Base-by-base conservation (phyloP, 2,329 filamentous ascomycete species). In the Exophiala alcalophila region DNA sequence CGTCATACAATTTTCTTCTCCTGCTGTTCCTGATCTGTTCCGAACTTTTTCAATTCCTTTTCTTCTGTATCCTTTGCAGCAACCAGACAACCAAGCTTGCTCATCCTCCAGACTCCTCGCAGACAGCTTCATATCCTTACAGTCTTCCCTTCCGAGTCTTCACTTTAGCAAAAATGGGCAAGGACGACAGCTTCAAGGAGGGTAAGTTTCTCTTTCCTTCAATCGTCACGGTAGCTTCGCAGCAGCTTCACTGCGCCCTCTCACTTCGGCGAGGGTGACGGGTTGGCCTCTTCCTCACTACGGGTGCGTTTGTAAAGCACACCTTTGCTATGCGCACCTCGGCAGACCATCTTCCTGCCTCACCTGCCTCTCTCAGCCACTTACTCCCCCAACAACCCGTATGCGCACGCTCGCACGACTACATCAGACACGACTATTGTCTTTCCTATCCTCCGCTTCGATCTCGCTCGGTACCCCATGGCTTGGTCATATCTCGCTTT, bases 171-270 rank as follows among this genome's bases (percentile, higher is more conserved):
- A 54, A 37, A 41, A 56, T 56, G 54, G 54, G 40, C 52, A 56
- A 56, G 45, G 44, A 53, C 50, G 54, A 54, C 15, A 19, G 29
- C 9, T 56, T 56, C 47, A 47, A 45, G 28, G 46, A 52, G 4
- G 53, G 53, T 56, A 44, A 49, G 53, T 52, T 21, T 34, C 21
- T 29, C 25, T 27, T 24, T 27, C 18, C 25, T 32, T 14, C 12
- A 16, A 18, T 16, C 25, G 28, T 31, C 31, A 19, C 24, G 19
- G 43, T 20, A 51, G 47, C 50, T 54, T 52, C 43, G 49, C 40
- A 51, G 39, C 46, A 50, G 45, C 49, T 52, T 50, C 50, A 38
- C 33, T 24, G 23, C 12, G 14, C 29, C 25, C 31, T 28, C 28
- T 30, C 28, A 35, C 28, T 19, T 19, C 15, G 4, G 30, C 41